A percentile compares a stretch with the other conserved stretches of the same genome.
phyloP scores from a whole-genome alignment of 371 early-diverging fungal species.

The Zychaea mexicana region DNA sequence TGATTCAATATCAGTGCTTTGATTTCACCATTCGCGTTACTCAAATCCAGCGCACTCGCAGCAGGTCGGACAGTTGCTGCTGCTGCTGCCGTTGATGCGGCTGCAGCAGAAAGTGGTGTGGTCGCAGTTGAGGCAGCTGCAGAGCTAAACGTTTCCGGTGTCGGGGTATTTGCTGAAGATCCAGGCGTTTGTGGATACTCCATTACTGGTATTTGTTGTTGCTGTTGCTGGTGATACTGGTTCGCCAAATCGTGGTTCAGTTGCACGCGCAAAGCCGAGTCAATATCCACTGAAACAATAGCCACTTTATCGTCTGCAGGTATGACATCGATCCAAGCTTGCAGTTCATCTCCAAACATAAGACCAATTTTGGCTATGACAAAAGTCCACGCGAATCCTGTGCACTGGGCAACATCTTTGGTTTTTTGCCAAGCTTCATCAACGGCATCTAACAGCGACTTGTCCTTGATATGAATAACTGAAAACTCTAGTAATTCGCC shows the following conservation, averaged over 20 bases:
- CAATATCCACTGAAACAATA: constrained; percentile 53
- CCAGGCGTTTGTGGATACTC: constrained; percentile 29
- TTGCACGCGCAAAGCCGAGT: constrained; percentile 45
- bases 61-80: constrained; percentile 3
- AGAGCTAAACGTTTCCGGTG: constrained; percentile 22
- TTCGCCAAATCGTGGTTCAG: neutral
- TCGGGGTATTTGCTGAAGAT: constrained; percentile 26
- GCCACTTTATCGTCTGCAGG: constrained; percentile 37
- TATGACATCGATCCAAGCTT: constrained; percentile 28
- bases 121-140: constrained; percentile 18
- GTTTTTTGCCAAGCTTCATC: constrained; percentile 49
- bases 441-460: constrained; percentile 20
- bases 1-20: constrained; percentile 58
- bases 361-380: constrained; percentile 50
- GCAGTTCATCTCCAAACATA: constrained; percentile 44
- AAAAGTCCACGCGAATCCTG: constrained; percentile 45
- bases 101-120: neutral
- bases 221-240: neutral
- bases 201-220: constrained; percentile 14
- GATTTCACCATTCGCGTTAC: constrained; percentile 31
- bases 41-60: neutral
- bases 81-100: neutral
- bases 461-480: constrained; percentile 19
- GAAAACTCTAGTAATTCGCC: constrained; percentile 59
- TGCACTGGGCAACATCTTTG: constrained; percentile 25